phyloP scores from a whole-genome alignment of 352 stramenopile species.

The Phytophthora pseudosyringae region DNA sequence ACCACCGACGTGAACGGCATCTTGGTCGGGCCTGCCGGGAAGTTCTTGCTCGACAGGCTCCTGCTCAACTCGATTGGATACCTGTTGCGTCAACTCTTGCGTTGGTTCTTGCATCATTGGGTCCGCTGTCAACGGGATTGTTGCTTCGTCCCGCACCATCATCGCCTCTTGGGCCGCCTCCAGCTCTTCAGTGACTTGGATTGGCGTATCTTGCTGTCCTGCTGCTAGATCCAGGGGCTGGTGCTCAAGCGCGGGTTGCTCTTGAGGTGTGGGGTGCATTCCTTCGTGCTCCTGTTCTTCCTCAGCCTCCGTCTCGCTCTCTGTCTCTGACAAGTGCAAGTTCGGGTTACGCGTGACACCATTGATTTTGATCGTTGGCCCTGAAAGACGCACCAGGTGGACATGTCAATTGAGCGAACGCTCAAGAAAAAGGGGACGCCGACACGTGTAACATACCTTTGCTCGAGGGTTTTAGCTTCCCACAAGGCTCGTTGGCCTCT shows the following conservation, averaged over 20 bases:
- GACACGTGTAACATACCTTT: slow-evolving; percentile 21
- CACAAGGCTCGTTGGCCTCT: slow-evolving; percentile 49
- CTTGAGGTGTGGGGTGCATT: not conserved
- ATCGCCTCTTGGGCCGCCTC: not conserved
- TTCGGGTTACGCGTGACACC: slow-evolving; percentile 66
- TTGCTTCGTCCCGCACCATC: not conserved
- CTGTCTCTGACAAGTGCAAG: slow-evolving; percentile 25
- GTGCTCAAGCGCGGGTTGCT: slow-evolving; percentile 4
- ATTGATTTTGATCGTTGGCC: slow-evolving; percentile 67
- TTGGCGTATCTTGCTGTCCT: not conserved
- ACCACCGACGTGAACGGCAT: not conserved
- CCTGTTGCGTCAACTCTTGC: not conserved
- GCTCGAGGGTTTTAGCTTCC: slow-evolving; percentile 3
- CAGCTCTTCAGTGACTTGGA: not conserved
- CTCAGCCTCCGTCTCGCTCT: slow-evolving; percentile 12
- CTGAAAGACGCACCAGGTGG: not conserved
- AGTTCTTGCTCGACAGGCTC: slow-evolving; percentile 1
- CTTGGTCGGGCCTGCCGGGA: not conserved
- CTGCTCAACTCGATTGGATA: not conserved
- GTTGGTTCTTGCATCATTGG: not conserved
- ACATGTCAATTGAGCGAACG: slow-evolving; percentile 5
- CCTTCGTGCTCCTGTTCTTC: not conserved
- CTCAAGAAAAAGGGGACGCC: not conserved
- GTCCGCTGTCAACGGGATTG: not conserved
- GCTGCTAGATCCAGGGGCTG: not conserved